Evolutionary conservation across 305 asterid species (phyloP), one percentile per base, ranked within the genome.

Genomic region (Plantago coronopus): DNA sequence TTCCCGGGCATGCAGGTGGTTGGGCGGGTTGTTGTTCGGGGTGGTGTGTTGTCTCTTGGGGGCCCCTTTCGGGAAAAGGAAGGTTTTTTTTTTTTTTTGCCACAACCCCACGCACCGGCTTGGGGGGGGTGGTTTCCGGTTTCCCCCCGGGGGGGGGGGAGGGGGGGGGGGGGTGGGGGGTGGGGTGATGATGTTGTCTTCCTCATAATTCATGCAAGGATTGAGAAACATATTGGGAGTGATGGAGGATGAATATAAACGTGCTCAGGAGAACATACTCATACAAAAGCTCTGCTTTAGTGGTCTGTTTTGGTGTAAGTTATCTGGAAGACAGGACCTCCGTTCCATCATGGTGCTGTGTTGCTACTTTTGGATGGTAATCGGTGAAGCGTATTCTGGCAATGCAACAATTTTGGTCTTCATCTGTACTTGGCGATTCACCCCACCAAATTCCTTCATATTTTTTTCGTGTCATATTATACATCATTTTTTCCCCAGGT

Each of bases 401-500:
- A 56, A 74, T 31, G 59, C 81, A 47, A 59, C 56, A 73, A 72
- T 71, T 77, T 72, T 70, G 65, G 76, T 53, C 55, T 42, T n/a
- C 68, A 16, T 48, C 74, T 51, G 64, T 62, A 71, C 58, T 71
- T 57, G 61, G 74, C 59, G 65, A 58, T 76, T 77, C 71, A 54
- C 63, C 72, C 64, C 64, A 48, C 76, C 72, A 50, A 47, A 55
- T 73, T 48, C 65, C 66, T 72, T 63, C 65, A 61, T 63, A 44
- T 65, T 20, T 63, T 49, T 54, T 61, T 63, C 46, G 56, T 57
- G 50, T 68, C 55, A 48, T 59, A 60, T 44, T 50, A 64, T 68
- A 75, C 76, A 78, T 69, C 57, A 59, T 48, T 17, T 25, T 50
- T 37, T 48, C 71, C 64, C 71, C 45, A 70, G 72, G 80, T 83